Evolutionary conservation across 768 basidiomycete species (phyloP).

Genomic region (Mycena capillaripes): DNA sequence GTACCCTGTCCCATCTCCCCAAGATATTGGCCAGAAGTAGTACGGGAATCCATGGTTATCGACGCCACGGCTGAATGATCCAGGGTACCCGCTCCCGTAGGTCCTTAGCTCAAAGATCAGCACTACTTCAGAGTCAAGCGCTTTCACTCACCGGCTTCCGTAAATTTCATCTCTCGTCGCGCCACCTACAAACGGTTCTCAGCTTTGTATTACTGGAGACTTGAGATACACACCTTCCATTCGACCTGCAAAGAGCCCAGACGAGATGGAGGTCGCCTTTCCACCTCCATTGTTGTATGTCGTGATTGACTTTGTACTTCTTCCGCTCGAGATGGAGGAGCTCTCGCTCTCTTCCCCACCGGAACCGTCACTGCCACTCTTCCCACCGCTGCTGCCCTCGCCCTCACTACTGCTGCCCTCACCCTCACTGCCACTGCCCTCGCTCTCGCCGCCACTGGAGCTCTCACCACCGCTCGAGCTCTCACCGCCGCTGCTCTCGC

Average conservation of each 20-base stretch:
- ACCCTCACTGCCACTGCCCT: not conserved
- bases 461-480: not conserved
- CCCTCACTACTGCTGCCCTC: not conserved
- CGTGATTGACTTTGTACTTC: conserved; percentile 39
- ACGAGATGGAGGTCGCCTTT: conserved; percentile 51
- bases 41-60: conserved; percentile 70
- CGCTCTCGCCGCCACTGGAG: not conserved
- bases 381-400: not conserved
- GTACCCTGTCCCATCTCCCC: conserved; percentile 50
- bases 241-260: conserved; percentile 64
- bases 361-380: not conserved
- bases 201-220: not conserved
- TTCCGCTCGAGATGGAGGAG: conserved; percentile 21
- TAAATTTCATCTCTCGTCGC: conserved; percentile 60
- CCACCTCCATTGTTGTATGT: conserved; percentile 50
- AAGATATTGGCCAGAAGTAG: conserved; percentile 75
- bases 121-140: not conserved
- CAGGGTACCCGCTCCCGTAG: conserved; percentile 79
- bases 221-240: conserved; percentile 18
- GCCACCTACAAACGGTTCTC: conserved; percentile 57
- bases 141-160: conserved; percentile 56
- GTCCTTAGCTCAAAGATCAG: conserved; percentile 46
- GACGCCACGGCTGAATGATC: conserved; percentile 60
- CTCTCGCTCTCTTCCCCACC: not conserved
- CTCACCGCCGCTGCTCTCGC: not conserved